Evolutionary conservation across 2,329 filamentous ascomycete species (phyloP), one percentile per base, ranked within the genome.

Genomic region (Sporothrix euskadiensis): DNA sequence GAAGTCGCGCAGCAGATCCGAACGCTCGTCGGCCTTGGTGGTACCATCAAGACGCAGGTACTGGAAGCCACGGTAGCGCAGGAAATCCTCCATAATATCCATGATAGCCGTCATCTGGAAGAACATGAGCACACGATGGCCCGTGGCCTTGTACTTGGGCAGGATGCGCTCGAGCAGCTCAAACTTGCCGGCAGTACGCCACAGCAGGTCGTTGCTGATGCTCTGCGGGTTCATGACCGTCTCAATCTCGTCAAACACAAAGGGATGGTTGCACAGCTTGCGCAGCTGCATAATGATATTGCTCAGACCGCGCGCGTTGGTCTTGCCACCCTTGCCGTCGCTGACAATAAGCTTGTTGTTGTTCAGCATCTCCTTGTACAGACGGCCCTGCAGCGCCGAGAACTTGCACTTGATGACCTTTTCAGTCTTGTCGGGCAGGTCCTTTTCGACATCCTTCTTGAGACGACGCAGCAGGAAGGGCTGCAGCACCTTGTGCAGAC

Each of bases 51-150:
- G 87, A 81, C 96, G 94, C 77, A 99, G 87, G 81, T 97, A 99
- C 79, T 92, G 88, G 77, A 97, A 87, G 65, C 91, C 92, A 76
- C 93, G 89, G 79, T 94, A 91, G 3, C 95, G 91, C 75, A 99
- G 83, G 81, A 97, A 99, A 81, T 99, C 96, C 79, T 99, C 96
- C 96, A 99, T 98, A 79, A 99, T 99, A 83, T 99, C 97, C 96
- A 99, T 99, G 81, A 99, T 99, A 75, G 97, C 94, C 4, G 96
- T 99, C 96, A 99, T 99, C 82, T 99, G 96, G 87, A 99, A 99
- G 88, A 99, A 99, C 92, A 99, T 98, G 81, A 99, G 87, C 39
- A 98, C 94, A 82, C 96, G 92, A 88, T 99, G 96, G 19, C 94
- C 94, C 1, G 93, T 94, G 3, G 88, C 90, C 78, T 93, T 89